Evolutionary conservation across 228 moss, liverwort and hornwort species (phyloP), one percentile per base, ranked within the genome.

Genomic region (Sphagnum fallax): DNA sequence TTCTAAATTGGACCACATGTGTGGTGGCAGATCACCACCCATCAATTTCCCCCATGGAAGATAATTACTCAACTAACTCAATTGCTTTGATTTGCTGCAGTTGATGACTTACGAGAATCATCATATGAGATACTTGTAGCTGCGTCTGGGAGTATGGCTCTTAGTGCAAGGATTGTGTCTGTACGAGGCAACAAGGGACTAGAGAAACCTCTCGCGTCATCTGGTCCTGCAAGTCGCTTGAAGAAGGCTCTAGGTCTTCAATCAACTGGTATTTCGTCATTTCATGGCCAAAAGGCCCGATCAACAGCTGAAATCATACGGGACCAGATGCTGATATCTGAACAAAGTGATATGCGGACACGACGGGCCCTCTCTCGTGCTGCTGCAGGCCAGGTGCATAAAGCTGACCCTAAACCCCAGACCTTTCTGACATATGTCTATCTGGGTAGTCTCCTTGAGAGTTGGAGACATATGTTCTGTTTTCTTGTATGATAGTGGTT

Each of bases 41-140:
- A 32, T 32, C 32, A 32, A 32, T 32, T 32, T 32, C 32, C 32
- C 32, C 32, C 2, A 1, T 32, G 32, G 32, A 32, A 32, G 32
- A 32, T 32, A 32, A 32, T 32, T 32, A 32, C 32, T 32, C 32
- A 57, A 57, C 4, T 57, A 13, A 13, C 15, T 62, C 6, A 6
- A 16, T 62, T 62, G 16, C 68, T 73, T 4, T 0, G 50, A 70
- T 6, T 61, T 47, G 55, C 55, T 70, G 50, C 88, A 72, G 97
- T 91, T 61, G 86, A 93, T 65, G 93, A 93, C 70, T 79, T 81
- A 13, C 81, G 88, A 60, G 97, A 90, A 71, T 84, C 88, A 14
- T 91, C 90, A 0, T 97, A 97, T 14, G 97, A 97, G 66, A 88
- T 97, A 16, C 68, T 97, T 57, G 78, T 97, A 57, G 91, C 93